phyloP scores from a whole-genome alignment of 1,139 yeast genomes.

The Pichia norvegensis region DNA sequence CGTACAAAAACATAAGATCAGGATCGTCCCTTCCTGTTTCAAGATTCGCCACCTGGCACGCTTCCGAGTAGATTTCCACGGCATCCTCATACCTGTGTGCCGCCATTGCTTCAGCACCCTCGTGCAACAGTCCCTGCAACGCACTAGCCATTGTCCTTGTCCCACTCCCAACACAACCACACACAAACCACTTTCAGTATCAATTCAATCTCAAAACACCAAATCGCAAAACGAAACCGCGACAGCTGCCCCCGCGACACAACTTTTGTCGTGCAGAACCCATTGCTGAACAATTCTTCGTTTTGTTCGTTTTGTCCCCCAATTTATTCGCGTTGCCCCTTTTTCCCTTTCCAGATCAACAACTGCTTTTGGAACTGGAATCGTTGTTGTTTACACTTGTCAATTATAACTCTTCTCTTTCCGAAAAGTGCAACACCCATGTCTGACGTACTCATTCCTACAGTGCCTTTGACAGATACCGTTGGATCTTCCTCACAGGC shows the following conservation, averaged over 20 bases:
- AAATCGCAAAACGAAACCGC: neutral
- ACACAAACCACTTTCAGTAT: too few relatives aligned
- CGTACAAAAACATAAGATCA: slow-evolving; percentile 66
- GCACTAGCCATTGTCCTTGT: neutral
- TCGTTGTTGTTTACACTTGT: neutral
- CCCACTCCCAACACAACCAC: too few relatives aligned
- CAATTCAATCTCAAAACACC: too few relatives aligned
- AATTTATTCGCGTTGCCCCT: neutral
- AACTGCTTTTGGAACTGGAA: neutral
- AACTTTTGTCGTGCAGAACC: too few relatives aligned
- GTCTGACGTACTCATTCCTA: neutral
- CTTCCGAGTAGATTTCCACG: slow-evolving; percentile 63
- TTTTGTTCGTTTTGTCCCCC: neutral
- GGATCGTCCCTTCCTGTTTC: slow-evolving; percentile 58
- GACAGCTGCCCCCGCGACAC: too few relatives aligned
- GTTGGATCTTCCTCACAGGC: neutral
- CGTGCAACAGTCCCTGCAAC: slow-evolving; percentile 36
- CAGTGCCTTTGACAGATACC: neutral
- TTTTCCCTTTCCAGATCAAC: neutral
- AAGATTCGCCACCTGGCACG: slow-evolving; percentile 52
- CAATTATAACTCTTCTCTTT: neutral
- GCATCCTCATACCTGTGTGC: slow-evolving; percentile 61
- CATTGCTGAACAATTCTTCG: neutral
- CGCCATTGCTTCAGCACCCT: slow-evolving; percentile 58
- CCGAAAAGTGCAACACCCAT: neutral